These are phyloP conservation scores for Cryphonectria japonica DNA, from an alignment of 2,329 filamentous ascomycete genomes.

Conservation along the genomic window DNA sequence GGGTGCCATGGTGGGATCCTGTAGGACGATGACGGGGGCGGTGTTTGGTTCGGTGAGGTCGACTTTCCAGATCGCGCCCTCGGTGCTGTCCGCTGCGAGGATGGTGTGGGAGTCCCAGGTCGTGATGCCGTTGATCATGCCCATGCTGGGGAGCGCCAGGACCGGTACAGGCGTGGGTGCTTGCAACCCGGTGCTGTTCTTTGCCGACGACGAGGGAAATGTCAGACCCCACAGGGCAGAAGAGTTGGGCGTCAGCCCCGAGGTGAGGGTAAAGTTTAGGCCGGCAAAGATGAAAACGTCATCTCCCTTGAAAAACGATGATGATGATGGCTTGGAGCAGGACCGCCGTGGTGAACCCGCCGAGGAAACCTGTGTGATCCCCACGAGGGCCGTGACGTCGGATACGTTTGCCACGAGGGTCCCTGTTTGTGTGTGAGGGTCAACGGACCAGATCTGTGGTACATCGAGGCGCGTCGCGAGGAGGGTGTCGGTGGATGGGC, in stretches of 20 bases:
- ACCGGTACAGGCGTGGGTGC: background rate
- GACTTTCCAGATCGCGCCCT: constrained; percentile 4
- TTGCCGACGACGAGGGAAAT: background rate
- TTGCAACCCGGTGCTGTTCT: background rate
- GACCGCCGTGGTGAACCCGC: background rate
- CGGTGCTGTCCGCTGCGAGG: constrained; percentile 7
- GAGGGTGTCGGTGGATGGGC: constrained; percentile 5
- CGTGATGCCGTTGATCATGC: constrained; percentile 9
- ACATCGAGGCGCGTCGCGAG: constrained; percentile 18
- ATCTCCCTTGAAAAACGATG: background rate
- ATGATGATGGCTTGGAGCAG: background rate
- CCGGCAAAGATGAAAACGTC: background rate
- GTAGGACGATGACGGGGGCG: background rate
- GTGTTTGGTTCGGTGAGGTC: background rate
- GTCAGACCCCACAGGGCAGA: constrained; percentile 1
- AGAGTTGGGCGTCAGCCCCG: background rate
- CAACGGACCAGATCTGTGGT: constrained; percentile 14
- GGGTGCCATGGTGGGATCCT: constrained; percentile 17
- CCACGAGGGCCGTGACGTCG: constrained; percentile 1
- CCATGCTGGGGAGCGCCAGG: background rate
- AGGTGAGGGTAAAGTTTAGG: background rate
- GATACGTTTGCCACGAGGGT: constrained; percentile 7
- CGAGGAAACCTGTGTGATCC: constrained; percentile 7
- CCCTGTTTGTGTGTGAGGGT: background rate
- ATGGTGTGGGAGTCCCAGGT: constrained; percentile 1